phyloP scores from a whole-genome alignment of 768 basidiomycete genomes.

The Naganishia vaughanmartiniae region DNA sequence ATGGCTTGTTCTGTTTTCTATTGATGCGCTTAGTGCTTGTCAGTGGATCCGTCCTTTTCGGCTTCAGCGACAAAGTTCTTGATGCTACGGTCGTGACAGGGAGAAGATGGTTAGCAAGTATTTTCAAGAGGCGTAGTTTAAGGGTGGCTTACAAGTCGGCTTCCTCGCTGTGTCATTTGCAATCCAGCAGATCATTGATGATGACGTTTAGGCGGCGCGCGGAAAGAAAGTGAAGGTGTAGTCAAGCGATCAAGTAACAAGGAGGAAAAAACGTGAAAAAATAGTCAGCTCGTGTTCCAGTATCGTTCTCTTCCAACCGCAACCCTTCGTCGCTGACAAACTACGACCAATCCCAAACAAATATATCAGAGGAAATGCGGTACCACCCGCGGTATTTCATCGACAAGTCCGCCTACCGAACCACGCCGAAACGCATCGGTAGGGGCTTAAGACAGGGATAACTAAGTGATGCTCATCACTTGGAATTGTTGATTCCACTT shows the following conservation, averaged over 20 bases:
- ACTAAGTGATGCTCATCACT: constrained; percentile 7
- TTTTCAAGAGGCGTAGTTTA: neutral
- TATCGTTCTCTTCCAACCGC: neutral
- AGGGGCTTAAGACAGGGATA: constrained; percentile 7
- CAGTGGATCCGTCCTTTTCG: constrained; percentile 42
- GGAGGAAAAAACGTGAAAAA: neutral
- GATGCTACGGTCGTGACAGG: constrained; percentile 39
- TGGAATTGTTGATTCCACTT: neutral
- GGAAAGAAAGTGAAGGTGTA: neutral
- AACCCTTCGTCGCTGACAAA: neutral
- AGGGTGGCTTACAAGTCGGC: constrained; percentile 48
- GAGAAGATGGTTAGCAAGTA: neutral
- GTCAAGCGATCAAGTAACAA: neutral
- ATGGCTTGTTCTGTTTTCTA: neutral
- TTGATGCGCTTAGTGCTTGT: constrained; percentile 27
- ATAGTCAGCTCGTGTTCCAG: constrained; percentile 29
- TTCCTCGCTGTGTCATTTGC: constrained; percentile 41
- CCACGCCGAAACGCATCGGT: neutral
- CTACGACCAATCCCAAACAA: neutral
- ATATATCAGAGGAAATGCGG: neutral
- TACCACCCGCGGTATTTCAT: neutral
- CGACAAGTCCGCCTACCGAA: constrained; percentile 9
- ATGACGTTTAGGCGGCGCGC: neutral
- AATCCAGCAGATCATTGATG: neutral
- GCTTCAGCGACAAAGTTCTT: constrained; percentile 51